Conservation (phyloP, 208 protist species). For the Leishmania arabica region DNA sequence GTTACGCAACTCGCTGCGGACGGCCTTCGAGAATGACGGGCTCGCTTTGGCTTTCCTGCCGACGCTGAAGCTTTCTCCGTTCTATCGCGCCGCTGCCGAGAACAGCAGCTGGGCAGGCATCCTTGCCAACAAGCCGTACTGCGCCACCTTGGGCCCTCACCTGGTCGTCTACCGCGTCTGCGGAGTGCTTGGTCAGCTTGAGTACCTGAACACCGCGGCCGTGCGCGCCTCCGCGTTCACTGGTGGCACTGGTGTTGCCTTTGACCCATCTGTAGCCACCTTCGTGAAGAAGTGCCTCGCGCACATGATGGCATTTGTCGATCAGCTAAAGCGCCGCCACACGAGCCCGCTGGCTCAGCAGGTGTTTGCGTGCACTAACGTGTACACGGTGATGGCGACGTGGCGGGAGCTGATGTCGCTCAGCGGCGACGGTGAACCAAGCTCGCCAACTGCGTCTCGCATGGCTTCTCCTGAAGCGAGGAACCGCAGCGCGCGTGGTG, state of each 20-base stretch:
- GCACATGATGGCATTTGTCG: constrained; percentile 43
- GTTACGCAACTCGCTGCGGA: constrained; percentile 54
- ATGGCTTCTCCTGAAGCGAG: not conserved
- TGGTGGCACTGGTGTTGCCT: constrained; percentile 25
- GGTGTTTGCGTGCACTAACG: constrained; percentile 64
- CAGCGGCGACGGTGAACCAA: not conserved
- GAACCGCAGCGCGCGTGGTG: not conserved
- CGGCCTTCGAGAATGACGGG: constrained; percentile 62
- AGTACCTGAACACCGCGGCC: constrained; percentile 63
- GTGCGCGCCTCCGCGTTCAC: constrained; percentile 46
- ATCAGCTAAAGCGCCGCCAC: constrained; percentile 54
- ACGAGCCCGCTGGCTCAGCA: constrained; percentile 46
- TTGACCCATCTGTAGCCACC: constrained; percentile 38
- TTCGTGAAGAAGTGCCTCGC: constrained; percentile 38
- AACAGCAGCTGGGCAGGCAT: constrained; percentile 27
- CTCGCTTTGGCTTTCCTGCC: constrained; percentile 47
- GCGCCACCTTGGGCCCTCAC: constrained; percentile 64
- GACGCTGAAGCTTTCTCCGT: constrained; percentile 41
- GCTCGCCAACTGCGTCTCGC: not conserved
- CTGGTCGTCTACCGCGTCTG: constrained; percentile 50
- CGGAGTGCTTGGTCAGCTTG: constrained; percentile 59
- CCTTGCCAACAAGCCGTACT: constrained; percentile 42
- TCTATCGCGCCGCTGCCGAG: constrained; percentile 32
- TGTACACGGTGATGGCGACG: constrained; percentile 50
- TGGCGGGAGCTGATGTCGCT: constrained; percentile 40